Evolutionary conservation across 305 asterid species (phyloP), one percentile per base, ranked within the genome.

Genomic region (Fraxinus angustifolia): DNA sequence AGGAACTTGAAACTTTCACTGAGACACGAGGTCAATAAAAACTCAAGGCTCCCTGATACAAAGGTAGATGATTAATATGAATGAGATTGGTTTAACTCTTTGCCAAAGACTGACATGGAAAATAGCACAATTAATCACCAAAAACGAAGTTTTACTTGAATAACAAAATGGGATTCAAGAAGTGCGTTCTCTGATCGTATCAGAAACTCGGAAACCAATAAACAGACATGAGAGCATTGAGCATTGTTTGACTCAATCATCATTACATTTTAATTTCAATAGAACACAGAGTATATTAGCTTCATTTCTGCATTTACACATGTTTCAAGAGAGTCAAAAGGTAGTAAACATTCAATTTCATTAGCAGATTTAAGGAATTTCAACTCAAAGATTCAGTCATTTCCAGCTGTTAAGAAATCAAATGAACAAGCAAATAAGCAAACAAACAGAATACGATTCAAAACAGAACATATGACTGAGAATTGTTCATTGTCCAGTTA

Each of bases 401-500:
- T 17, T 34, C 83, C 70, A 73, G 67, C 40, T 70, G 23, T 42
- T 34, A 30, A 75, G 28, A 78, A 33, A 74, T 21, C 80, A 26
- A 73, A 73, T 48, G 65, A 71, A 72, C 78, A 67, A 81, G 16
- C 65, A 67, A 76, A 82, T 80, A 45, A 82, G 77, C 40, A 34
- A 34, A 12, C n/a, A 76, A 79, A 38, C 19, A 58, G 70, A 77
- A 80, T 40, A 79, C 19, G 50, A 86, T 76, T 70, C 36, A 83
- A 8, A 84, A 62, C 45, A 87, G 38, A 83, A 82, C 73, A 82
- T 30, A 84, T 83, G 87, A 75, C 62, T 81, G 56, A 82, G 72
- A 58, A 78, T 38, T 79, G 79, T 81, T 84, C 89, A 87, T 82
- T 86, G 83, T 79, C 77, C 85, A 67, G 71, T 73, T 65, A 82